Evolutionary conservation across 768 basidiomycete genomes (phyloP).

Genomic region (Suillus subluteus): DNA sequence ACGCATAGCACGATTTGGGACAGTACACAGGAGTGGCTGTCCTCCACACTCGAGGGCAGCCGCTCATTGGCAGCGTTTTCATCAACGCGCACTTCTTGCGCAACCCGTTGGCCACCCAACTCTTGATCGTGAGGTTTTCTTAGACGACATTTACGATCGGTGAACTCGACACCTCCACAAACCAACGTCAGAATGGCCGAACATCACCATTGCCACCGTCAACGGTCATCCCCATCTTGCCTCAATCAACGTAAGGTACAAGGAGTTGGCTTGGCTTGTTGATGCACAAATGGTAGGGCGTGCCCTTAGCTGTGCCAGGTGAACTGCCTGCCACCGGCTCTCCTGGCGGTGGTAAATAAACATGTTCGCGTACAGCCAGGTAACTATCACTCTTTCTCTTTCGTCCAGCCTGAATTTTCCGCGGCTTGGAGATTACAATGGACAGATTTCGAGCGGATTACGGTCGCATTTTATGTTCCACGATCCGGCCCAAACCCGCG

Average conservation of each 20-base stretch:
- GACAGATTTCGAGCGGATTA: neutral
- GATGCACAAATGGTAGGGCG: neutral
- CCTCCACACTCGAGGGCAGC: neutral
- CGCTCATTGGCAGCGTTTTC: neutral
- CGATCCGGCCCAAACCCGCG: neutral
- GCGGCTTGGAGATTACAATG: neutral
- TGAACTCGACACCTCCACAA: neutral
- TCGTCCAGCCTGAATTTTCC: neutral
- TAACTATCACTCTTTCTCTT: neutral
- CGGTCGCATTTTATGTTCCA: neutral
- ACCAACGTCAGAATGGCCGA: neutral
- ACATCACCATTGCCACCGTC: neutral
- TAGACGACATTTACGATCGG: neutral
- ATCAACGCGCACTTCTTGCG: neutral
- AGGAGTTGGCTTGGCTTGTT: neutral
- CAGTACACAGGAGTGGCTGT: neutral
- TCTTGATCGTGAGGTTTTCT: neutral
- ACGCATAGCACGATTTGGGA: too few species aligned
- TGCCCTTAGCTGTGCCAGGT: neutral
- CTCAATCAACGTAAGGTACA: neutral
- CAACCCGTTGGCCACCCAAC: neutral
- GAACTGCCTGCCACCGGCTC: neutral
- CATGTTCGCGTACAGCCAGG: neutral
- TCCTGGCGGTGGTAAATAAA: neutral
- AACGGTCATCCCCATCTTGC: neutral